Percentiles rank a stretch among this genome's conserved stretches.
These are phyloP conservation scores for Lachnellula arida DNA, from an alignment of 2,329 filamentous ascomycete species.

Conservation along the genomic window DNA sequence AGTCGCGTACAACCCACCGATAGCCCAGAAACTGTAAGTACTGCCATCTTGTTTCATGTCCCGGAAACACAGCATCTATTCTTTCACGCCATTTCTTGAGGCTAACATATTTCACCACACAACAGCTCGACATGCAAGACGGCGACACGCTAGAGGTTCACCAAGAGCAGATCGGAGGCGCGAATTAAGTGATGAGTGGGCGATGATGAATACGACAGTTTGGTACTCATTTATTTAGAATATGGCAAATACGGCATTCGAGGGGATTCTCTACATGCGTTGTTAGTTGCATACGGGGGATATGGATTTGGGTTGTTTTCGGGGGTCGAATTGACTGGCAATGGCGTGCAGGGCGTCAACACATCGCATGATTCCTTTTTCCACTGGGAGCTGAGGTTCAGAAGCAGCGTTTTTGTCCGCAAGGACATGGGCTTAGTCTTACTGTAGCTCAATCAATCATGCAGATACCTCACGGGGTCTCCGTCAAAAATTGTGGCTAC, in stretches of 20 bases:
- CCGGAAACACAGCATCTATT: not conserved
- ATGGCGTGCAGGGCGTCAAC: conserved; percentile 28
- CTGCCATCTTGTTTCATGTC: not conserved
- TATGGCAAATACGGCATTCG: not conserved
- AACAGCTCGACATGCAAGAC: conserved; percentile 90
- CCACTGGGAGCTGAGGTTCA: conserved; percentile 10
- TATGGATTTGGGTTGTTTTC: conserved; percentile 14
- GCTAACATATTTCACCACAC: conserved; percentile 8
- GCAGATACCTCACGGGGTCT: not conserved
- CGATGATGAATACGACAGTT: not conserved
- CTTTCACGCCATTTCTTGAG: not conserved
- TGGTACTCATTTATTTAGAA: not conserved
- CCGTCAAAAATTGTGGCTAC: not conserved
- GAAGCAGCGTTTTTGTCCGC: conserved; percentile 13
- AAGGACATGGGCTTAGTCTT: conserved; percentile 1
- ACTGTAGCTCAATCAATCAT: conserved; percentile 12
- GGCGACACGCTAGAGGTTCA: conserved; percentile 96
- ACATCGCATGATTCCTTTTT: conserved; percentile 21
- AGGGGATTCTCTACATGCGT: not conserved
- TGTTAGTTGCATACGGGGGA: conserved; percentile 18
- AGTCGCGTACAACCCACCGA: conserved; percentile 83
- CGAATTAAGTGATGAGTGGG: conserved; percentile 14
- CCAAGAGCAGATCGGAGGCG: conserved; percentile 93
- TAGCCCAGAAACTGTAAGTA: conserved; percentile 81
- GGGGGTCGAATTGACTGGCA: conserved; percentile 18